Percentiles rank a stretch among this genome's conserved stretches.
These are phyloP conservation scores for Salix koriyanagi DNA, from an alignment of 345 rosid species.

Conservation along the genomic window DNA sequence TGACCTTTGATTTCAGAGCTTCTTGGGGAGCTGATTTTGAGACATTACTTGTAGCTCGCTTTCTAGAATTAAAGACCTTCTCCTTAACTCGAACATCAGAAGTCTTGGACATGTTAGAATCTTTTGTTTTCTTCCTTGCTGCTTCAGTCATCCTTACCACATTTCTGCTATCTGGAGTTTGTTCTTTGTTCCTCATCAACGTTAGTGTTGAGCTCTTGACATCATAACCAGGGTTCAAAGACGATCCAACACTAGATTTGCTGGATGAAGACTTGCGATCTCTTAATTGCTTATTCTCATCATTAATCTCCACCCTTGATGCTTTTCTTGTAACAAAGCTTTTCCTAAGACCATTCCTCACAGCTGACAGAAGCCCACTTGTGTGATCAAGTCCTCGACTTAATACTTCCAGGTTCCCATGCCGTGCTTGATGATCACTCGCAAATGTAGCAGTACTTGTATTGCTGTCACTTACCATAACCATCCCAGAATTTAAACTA, in stretches of 20 bases:
- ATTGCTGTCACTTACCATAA: conserved; percentile 23
- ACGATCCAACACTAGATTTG: conserved; percentile 52
- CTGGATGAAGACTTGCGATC: conserved; percentile 38
- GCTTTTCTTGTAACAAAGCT: conserved; percentile 54
- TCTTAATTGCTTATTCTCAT: conserved; percentile 17
- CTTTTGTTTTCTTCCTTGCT: conserved; percentile 21
- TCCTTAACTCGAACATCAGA: conserved; percentile 14
- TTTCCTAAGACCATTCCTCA: conserved; percentile 44
- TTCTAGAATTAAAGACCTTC: conserved; percentile 13
- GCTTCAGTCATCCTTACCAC: conserved; percentile 21
- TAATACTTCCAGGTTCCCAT: conserved; percentile 25
- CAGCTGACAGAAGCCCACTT: conserved; percentile 33
- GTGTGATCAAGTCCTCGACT: conserved; percentile 34
- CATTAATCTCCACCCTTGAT: conserved; percentile 37
- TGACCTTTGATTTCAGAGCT: conserved; percentile 39
- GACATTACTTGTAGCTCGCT: conserved; percentile 7
- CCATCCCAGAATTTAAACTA: conserved; percentile 18
- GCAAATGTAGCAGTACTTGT: conserved; percentile 39
- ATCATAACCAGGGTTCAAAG: conserved; percentile 27
- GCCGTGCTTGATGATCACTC: conserved; percentile 25
- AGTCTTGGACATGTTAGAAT: conserved; percentile 17
- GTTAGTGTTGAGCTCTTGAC: conserved; percentile 10
- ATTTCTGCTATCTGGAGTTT: conserved; percentile 44
- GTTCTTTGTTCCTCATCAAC: conserved; percentile 29
- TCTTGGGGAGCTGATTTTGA: conserved; percentile 17